These are phyloP conservation scores for Xylariales sp. DNA, from an alignment of 2,329 filamentous ascomycete genomes.

Conservation along the genomic window DNA sequence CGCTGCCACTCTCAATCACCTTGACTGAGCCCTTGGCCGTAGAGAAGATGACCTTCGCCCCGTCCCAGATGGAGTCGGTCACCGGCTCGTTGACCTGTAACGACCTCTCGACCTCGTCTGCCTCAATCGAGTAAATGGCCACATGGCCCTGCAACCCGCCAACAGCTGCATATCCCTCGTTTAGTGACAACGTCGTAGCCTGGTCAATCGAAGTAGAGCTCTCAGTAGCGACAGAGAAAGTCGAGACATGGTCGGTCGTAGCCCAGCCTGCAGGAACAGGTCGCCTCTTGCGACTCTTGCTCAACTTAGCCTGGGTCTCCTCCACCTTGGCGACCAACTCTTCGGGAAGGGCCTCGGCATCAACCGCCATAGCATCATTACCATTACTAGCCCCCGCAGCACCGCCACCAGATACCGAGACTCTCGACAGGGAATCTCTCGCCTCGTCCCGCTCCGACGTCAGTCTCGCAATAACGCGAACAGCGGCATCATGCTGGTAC, in stretches of 20 bases:
- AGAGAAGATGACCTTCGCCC: conserved; percentile 64
- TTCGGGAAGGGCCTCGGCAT: conserved; percentile 71
- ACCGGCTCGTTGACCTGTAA: conserved; percentile 65
- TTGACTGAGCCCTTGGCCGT: conserved; percentile 76
- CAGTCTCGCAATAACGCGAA: conserved; percentile 86
- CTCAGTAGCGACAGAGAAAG: conserved; percentile 40
- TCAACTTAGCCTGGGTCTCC: conserved; percentile 75
- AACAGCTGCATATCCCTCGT: conserved; percentile 64
- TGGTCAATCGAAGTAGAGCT: conserved; percentile 43
- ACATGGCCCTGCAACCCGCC: conserved; percentile 71
- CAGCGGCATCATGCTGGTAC: conserved; percentile 96
- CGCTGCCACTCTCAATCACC: conserved; percentile 67
- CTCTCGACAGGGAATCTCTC: conserved; percentile 78
- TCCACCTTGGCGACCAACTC: conserved; percentile 70
- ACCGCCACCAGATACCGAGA: conserved; percentile 63
- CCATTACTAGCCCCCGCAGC: conserved; percentile 57
- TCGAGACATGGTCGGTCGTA: conserved; percentile 63
- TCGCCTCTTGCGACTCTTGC: conserved; percentile 84
- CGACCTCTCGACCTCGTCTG: conserved; percentile 62
- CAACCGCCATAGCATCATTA: conserved; percentile 93
- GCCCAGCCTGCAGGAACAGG: conserved; percentile 82
- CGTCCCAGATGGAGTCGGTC: conserved; percentile 61
- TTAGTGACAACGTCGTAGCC: conserved; percentile 44
- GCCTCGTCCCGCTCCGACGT: conserved; percentile 92
- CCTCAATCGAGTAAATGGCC: conserved; percentile 68